Base-by-base conservation (phyloP, 1,284 basidiomycete species). In the Uromyces viciae-fabae region DNA sequence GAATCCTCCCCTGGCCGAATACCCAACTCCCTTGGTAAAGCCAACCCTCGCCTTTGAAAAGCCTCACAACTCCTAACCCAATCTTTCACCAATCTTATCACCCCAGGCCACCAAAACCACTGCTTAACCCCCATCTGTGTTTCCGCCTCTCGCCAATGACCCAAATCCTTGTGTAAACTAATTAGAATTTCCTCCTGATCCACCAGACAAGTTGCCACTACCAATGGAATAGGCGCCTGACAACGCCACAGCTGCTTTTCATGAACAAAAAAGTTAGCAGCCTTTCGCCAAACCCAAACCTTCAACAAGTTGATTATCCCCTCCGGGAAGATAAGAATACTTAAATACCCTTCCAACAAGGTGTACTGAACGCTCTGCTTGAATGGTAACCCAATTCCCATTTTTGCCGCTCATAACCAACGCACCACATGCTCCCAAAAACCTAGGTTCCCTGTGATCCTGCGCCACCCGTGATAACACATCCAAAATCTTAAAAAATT, bases 91-190 rank as follows among this genome's bases (percentile, higher is more conserved):
- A n/a, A n/a, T n/a, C n/a, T n/a, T n/a, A n/a, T n/a, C n/a, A n/a
- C n/a, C n/a, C n/a, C n/a, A n/a, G n/a, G n/a, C n/a, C n/a, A n/a
- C n/a, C n/a, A n/a, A n/a, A n/a, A n/a, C n/a, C n/a, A n/a, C n/a
- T n/a, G n/a, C n/a, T n/a, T 28, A 14, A 62, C 28, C 33, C 60
- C 33, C 33, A 17, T 62, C 15, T 62, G 33, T 22, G 60, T 69
- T n/a, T 69, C 66, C 25, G 40, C 36, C 14, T 42, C 19, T 1
- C 73, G 52, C 40, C 52, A 38, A 60, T 75, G 54, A 3, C 73
- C 73, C 14, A 75, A 42, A 11, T 75, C 56, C 58, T 75, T 40
- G 42, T 75, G 73, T 33, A 75, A 31, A 28, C 11, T 15, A 25
- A 9, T 11, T 7, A 28, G 25, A 33, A 60, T 17, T 31, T 2